Percentiles rank a stretch among this genome's conserved stretches.
Conservation (phyloP, 2,329 filamentous ascomycete species). For the Rutstroemia sp. region DNA sequence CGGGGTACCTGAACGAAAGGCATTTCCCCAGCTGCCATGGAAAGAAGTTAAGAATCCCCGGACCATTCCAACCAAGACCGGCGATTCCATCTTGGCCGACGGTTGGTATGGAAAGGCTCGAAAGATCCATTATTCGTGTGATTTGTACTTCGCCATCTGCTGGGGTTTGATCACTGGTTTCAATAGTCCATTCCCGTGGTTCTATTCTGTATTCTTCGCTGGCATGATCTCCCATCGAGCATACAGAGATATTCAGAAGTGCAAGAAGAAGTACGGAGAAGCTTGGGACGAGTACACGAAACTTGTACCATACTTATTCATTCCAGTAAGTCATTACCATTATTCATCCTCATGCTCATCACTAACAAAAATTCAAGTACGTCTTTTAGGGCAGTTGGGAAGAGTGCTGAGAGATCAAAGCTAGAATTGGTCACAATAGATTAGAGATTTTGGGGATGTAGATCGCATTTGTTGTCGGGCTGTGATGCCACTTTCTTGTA, state of each 20-base stretch:
- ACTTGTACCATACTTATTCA: slow-evolving; percentile 76
- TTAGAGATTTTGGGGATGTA: neutral
- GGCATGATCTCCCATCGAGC: slow-evolving; percentile 76
- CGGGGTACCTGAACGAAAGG: slow-evolving; percentile 60
- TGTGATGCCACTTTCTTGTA: neutral
- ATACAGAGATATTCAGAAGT: slow-evolving; percentile 66
- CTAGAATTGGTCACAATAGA: neutral
- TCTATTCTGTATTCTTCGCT: slow-evolving; percentile 76
- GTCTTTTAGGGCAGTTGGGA: neutral
- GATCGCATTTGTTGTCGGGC: neutral
- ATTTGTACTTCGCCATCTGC: slow-evolving; percentile 66
- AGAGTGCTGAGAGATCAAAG: neutral
- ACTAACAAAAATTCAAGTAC: neutral
- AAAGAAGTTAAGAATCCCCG: slow-evolving; percentile 74
- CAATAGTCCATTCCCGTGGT: slow-evolving; percentile 78
- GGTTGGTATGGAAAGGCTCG: slow-evolving; percentile 80
- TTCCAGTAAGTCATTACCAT: slow-evolving; percentile 47
- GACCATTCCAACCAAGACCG: slow-evolving; percentile 63
- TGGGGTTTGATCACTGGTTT: slow-evolving; percentile 83
- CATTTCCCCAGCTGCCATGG: slow-evolving; percentile 90
- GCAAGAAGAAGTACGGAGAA: slow-evolving; percentile 71
- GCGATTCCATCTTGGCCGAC: slow-evolving; percentile 72
- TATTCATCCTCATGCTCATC: neutral
- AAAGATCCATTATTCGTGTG: slow-evolving; percentile 77
- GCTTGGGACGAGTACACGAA: slow-evolving; percentile 76